Base-by-base conservation (phyloP, 2,329 filamentous ascomycete species). In the Epichloe elymi region DNA sequence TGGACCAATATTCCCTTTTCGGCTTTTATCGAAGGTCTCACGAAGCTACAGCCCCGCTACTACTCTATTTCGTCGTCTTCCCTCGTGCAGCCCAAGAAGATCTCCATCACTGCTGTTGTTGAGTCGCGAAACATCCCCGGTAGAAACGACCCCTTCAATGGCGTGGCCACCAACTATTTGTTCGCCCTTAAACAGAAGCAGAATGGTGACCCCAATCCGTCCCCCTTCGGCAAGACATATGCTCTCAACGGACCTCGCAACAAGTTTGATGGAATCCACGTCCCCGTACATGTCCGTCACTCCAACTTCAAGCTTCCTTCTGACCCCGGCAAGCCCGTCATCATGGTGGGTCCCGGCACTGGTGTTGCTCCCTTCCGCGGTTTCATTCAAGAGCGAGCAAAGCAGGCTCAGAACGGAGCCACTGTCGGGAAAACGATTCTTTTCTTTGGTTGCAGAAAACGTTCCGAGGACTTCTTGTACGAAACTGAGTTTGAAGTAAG, bases 31-130 rank as follows among this genome's bases (percentile, higher is more conserved):
- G 93, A 98, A 74, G 86, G 88, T 57, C 70, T 98, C 55, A 87
- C 83, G 70, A 97, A 96, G 75, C 82, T 98, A 52, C 93, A 98
- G 69, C 91, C 93, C 39, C 88, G 93, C 47, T 98, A 97, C 76
- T 98, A 98, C 74, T 98, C 94, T 47, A 98, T 98, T 67, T 98
- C 93, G 2, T 98, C 94, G 1, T 97, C 93, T 1, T 96, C 93
- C 6, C 68, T 89, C 8, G 90, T 95, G 15, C 90, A 98, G 65
- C 90, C 93, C 65, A 84, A 95, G 70, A 91, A 89, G 73, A 89
- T 98, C 58, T 88, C 93, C 54, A 86, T 98, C 61, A 98, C 93
- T 15, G 91, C 91, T 52, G 85, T 97, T 40, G 91, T 98, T 53
- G 93, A 97, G 67, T 88, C 84, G 12, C 78, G 89, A 59, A 71